Conservation (phyloP, 2,329 filamentous ascomycete genomes). For the Exophiala phaeomuriformis region DNA sequence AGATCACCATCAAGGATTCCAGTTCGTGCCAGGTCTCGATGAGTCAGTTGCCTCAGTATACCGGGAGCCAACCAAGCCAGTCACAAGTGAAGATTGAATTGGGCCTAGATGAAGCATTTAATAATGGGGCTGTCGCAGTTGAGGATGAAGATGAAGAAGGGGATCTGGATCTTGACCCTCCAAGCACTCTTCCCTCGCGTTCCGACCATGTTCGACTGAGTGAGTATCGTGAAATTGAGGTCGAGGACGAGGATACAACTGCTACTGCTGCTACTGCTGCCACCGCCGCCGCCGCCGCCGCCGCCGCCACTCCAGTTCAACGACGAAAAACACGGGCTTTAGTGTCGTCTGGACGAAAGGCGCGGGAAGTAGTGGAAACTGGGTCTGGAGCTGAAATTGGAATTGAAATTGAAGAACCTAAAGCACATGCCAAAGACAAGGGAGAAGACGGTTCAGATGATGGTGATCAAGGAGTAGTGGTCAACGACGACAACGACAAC, state of each 20-base stretch:
- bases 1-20: conserved; percentile 26
- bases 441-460: no score
- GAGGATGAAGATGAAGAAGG: conserved; percentile 17
- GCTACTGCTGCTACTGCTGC: no score
- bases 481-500: no score
- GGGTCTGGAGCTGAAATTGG: no score
- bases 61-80: conserved; percentile 1
- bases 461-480: no score
- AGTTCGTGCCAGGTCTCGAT: conserved; percentile 17
- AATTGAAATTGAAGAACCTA: no score
- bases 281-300: no score
- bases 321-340: no score
- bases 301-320: no score
- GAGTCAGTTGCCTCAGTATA: conserved; percentile 21
- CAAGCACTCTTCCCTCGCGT: neutral
- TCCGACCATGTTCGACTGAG: neutral
- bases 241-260: neutral
- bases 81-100: conserved; percentile 8
- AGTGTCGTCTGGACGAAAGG: no score
- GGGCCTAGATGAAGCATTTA: conserved; percentile 5
- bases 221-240: neutral
- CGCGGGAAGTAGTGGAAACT: no score
- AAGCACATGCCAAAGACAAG: no score
- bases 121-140: conserved; percentile 8
- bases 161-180: conserved; percentile 20